These are phyloP conservation scores for Blastocystis sp. DNA, from an alignment of 352 stramenopile species.

Conservation along the genomic window DNA sequence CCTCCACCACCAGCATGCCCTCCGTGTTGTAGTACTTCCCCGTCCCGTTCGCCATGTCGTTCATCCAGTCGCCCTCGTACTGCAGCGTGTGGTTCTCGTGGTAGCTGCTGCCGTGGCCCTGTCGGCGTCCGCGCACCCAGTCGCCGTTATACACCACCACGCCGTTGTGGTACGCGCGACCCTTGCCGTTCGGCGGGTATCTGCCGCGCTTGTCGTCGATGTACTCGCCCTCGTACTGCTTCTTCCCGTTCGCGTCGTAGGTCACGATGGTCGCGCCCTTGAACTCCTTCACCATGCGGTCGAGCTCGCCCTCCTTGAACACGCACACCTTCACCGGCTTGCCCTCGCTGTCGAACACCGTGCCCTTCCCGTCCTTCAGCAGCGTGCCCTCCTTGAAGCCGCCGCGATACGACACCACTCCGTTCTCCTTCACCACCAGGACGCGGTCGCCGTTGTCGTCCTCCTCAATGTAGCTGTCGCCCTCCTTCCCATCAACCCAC, in stretches of 20 bases:
- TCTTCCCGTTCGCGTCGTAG: constrained; percentile 21
- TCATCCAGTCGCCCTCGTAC: constrained; percentile 34
- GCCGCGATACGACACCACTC: not conserved
- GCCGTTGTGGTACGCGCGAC: not conserved
- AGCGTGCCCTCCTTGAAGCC: constrained; percentile 55
- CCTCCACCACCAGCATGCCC: constrained; percentile 45
- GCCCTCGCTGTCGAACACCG: not conserved
- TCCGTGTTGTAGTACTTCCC: constrained; percentile 24
- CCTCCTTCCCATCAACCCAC: constrained; percentile 29
- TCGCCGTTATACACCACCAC: not conserved
- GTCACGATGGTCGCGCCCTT: not conserved
- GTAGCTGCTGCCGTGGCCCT: constrained; percentile 11
- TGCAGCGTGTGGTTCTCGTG: constrained; percentile 17
- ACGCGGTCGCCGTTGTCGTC: constrained; percentile 37
- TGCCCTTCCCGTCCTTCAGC: constrained; percentile 13
- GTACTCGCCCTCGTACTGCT: constrained; percentile 42
- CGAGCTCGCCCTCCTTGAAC: constrained; percentile 18
- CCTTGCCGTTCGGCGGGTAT: not conserved
- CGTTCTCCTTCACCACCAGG: constrained; percentile 27
- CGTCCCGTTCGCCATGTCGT: constrained; percentile 49
- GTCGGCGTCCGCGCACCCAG: not conserved
- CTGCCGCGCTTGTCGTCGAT: not conserved
- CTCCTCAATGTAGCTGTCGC: constrained; percentile 13
- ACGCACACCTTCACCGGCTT: constrained; percentile 3
- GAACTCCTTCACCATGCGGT: constrained; percentile 42